Base-by-base conservation (phyloP, 2,329 filamentous ascomycete species). In the Epichloe baconii region DNA sequence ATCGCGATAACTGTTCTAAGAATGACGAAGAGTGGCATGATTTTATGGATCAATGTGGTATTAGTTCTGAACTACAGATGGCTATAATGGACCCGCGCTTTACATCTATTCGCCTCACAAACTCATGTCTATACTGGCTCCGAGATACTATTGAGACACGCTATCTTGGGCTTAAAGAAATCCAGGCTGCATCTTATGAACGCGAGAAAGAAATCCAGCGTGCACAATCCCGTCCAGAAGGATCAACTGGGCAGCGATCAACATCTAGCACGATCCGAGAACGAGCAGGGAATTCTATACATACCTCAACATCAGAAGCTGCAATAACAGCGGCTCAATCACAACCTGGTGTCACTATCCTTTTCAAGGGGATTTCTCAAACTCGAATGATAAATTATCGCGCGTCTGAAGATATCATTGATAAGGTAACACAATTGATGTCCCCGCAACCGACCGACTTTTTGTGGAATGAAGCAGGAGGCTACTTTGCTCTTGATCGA, bases 311-410 rank as follows among this genome's bases (percentile, higher is more conserved):
- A 31, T 31, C 26, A 31, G 26, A 31, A 10, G 8, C 7, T 31
- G 26, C 26, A 3, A 0, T 31, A 10, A 1, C 8, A 31, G 26
- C 26, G 0, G 26, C 26, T 0, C 0, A 31, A 8, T 1, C 7
- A 0, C 7, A 8, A 31, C 26, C 26, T 31, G 26, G 7, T 1
- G 1, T 8, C 1, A 31, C 7, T 1, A 31, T 8, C 2, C 26
- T 31, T 3, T 31, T 31, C 7, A 31, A 8, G 26, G 26, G 26
- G 7, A 31, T 31, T 3, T 31, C 26, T 31, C 26, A 31, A 31
- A 31, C 26, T 8, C 7, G 26, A 3, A 1, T 31, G 26, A 31
- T 1, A 3, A 31, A 31, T 31, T 31, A 3, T 31, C 26, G 7
- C 26, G 7, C 7, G 23, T 7, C 1, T 7, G 6, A 7, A 7